These are phyloP conservation scores for Mycena polygramma DNA, from an alignment of 768 basidiomycete species.

Conservation along the genomic window DNA sequence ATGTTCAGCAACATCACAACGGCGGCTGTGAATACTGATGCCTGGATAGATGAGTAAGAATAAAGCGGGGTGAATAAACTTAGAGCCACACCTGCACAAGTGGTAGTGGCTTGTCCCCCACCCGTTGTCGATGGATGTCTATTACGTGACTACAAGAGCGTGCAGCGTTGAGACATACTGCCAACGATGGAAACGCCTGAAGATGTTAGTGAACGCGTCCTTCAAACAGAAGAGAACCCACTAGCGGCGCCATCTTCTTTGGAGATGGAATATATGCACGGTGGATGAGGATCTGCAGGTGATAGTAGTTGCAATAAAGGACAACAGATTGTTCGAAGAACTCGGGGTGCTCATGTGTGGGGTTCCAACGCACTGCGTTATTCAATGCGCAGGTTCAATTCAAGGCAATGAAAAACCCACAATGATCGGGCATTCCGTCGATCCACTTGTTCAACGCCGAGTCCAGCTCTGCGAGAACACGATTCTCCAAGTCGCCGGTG, in stretches of 20 bases:
- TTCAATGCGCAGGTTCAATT: slow-evolving; percentile 62
- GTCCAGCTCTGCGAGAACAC: slow-evolving; percentile 79
- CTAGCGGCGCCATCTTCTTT: slow-evolving; percentile 54
- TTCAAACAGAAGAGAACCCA: background rate
- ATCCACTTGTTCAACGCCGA: slow-evolving; percentile 85
- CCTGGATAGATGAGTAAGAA: slow-evolving; percentile 41
- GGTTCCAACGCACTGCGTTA: slow-evolving; percentile 57
- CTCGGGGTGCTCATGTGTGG: slow-evolving; percentile 49
- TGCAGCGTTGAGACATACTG: slow-evolving; percentile 90
- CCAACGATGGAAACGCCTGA: slow-evolving; percentile 68
- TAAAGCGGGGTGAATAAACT: background rate
- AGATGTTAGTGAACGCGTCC: background rate
- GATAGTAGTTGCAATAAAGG: slow-evolving; percentile 61
- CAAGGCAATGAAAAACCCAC: slow-evolving; percentile 44
- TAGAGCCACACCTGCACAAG: slow-evolving; percentile 50
- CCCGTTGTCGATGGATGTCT: slow-evolving; percentile 60
- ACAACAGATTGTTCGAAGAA: slow-evolving; percentile 71
- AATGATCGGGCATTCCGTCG: slow-evolving; percentile 73
- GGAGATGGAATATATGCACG: slow-evolving; percentile 83
- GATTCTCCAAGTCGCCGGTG: slow-evolving; percentile 69
- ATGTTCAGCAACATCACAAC: slow-evolving; percentile 76
- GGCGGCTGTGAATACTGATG: slow-evolving; percentile 54
- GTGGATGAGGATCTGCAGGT: slow-evolving; percentile 80
- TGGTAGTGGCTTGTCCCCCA: slow-evolving; percentile 47
- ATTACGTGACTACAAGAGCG: slow-evolving; percentile 80